Base-by-base conservation (phyloP, 2,329 filamentous ascomycete species). In the Phyllosticta citrichinensis region DNA sequence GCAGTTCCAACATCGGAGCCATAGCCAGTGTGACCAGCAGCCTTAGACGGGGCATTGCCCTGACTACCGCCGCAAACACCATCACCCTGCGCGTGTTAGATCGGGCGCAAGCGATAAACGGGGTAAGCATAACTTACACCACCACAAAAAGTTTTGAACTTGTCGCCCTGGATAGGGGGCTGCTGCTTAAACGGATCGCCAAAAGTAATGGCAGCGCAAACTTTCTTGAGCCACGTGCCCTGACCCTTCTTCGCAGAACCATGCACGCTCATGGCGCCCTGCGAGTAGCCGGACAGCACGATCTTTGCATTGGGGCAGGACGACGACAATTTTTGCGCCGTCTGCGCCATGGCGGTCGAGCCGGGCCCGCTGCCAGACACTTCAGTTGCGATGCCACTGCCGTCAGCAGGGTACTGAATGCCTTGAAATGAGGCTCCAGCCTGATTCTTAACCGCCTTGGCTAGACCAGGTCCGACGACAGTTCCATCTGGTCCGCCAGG, bases 391-490 rank as follows among this genome's bases (percentile, higher is more conserved):
- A 73, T 61, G 17, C 58, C 58, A 52, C 66, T 59, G 63, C 62
- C 40, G 35, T 67, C 64, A 17, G 81, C 81, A 2, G 77, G 70
- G 65, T 84, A 84, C 47, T 79, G 71, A 20, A 84, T 77, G 55
- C 81, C 82, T 69, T 83, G 81, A 6, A 83, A 67, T 40, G 65
- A 63, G 53, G 69, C 71, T 11, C 77, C 79, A 62, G 82, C 70
- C 59, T 70, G 67, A 5, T 67, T 54, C 12, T 73, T 73, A 1
- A 84, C 68, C 1, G 76, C 75, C 52, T 75, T 70, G 63, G 80
- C 79, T 64, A 83, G 78, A 1, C 78, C 76, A 2, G 81, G 80
- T 1, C 81, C 81, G 1, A 77, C 74, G 6, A 78, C 63, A 24
- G 67, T 68, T 22, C 82, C 81, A 55, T 83, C 77, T 65, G 82